These are phyloP conservation scores for Erigeron canadensis DNA, from an alignment of 129 eudicot species.

Conservation along the genomic window DNA sequence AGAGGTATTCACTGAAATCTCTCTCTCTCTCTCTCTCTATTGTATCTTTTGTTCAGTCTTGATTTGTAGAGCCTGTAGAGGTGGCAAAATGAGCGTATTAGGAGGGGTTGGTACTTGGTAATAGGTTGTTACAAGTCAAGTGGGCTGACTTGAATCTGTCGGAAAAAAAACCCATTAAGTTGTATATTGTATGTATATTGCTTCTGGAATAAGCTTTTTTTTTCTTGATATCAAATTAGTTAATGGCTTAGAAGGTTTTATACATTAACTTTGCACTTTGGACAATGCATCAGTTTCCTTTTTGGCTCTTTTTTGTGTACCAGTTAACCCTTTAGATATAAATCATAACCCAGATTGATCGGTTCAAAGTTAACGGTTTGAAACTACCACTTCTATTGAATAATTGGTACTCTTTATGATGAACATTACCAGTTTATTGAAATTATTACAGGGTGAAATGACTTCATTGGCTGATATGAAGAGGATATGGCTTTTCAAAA, in stretches of 20 bases:
- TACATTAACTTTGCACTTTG: not conserved
- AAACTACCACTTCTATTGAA: not conserved
- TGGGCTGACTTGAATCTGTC: no score
- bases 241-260: not conserved
- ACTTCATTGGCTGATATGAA: constrained; percentile 59
- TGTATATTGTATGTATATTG: no score
- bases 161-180: no score
- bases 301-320: not conserved
- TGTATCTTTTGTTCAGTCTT: not conserved
- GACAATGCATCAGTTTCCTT: not conserved
- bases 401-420: not conserved
- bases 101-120: no score
- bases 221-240: no score
- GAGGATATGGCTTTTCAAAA: constrained; percentile 63
- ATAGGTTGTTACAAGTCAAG: no score
- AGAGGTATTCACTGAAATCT: constrained; percentile 38
- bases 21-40: not conserved
- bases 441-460: constrained; percentile 41
- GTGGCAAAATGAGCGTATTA: not conserved
- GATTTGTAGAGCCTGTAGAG: not conserved
- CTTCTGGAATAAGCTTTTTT: no score
- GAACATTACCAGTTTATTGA: not conserved
- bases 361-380: not conserved
- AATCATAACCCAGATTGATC: not conserved
- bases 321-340: not conserved